Percentiles rank a stretch among this genome's conserved stretches.
phyloP scores from a whole-genome alignment of 169 alveolate genomes.

The Theileria orientalis region DNA sequence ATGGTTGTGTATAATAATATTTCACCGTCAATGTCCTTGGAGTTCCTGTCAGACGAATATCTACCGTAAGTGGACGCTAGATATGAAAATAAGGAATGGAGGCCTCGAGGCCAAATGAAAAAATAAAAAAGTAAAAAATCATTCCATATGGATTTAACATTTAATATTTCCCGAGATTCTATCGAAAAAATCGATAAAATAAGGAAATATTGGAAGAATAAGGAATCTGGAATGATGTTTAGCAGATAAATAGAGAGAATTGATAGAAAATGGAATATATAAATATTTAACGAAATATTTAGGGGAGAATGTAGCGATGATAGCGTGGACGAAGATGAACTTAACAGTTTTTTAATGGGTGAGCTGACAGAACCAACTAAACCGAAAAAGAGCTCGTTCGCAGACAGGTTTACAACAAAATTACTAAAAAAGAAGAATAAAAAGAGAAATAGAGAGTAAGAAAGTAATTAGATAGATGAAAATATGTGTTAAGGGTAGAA shows the following conservation, averaged over 20 bases:
- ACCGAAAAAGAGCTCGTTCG: conserved; percentile 41
- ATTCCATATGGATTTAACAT: no score
- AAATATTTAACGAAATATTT: not conserved
- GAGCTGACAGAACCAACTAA: conserved; percentile 38
- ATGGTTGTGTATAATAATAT: not conserved
- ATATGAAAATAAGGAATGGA: no score
- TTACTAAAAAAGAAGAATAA: conserved; percentile 9
- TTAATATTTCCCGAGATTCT: no score
- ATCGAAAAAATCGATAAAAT: no score
- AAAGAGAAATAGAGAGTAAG: not conserved
- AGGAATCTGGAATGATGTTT: no score
- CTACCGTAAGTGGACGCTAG: conserved; percentile 20
- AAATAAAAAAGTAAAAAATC: no score
- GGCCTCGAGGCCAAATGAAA: no score
- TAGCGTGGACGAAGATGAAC: conserved; percentile 63
- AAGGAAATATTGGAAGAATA: no score
- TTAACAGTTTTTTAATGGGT: conserved; percentile 64
- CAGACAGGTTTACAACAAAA: conserved; percentile 37
- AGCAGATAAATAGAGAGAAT: no score
- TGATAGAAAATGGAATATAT: no score
- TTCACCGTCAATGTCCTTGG: conserved; percentile 39
- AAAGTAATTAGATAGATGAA: not conserved
- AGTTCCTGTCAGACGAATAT: conserved; percentile 48
- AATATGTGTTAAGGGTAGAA: not conserved
- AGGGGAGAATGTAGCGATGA: conserved; percentile 67